Evolutionary conservation across 2,329 filamentous ascomycete species (phyloP).

Genomic region (Epichloe typhina): DNA sequence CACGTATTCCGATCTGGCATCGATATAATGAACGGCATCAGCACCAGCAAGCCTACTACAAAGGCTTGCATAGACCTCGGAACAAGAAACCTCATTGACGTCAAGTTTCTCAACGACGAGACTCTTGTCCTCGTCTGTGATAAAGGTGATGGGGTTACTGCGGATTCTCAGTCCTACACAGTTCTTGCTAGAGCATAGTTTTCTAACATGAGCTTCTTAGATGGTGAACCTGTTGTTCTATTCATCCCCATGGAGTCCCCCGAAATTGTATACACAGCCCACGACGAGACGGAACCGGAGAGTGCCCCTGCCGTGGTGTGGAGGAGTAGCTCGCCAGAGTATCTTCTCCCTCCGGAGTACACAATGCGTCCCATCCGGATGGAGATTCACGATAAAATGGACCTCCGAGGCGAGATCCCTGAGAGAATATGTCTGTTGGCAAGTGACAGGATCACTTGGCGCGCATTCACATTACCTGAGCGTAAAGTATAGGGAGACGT

Average conservation of each 20-base stretch:
- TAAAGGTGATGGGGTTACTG: constrained; percentile 16
- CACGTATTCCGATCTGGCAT: constrained; percentile 42
- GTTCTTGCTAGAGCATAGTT: too few species aligned
- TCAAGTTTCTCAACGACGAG: constrained; percentile 54
- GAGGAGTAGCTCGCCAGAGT: constrained; percentile 11
- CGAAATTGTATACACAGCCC: constrained; percentile 23
- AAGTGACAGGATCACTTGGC: constrained; percentile 32
- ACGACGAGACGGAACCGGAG: constrained; percentile 13
- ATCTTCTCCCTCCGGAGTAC: constrained; percentile 16
- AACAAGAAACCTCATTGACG: constrained; percentile 38
- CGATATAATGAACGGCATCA: constrained; percentile 45
- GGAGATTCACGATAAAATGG: constrained; percentile 34
- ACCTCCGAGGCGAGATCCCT: constrained; percentile 32
- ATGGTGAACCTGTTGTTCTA: constrained; percentile 16
- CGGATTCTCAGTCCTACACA: not conserved
- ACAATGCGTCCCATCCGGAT: constrained; percentile 30
- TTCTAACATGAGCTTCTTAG: constrained; percentile 6
- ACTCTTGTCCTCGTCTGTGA: constrained; percentile 46
- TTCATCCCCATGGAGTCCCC: constrained; percentile 24
- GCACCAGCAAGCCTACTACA: constrained; percentile 27
- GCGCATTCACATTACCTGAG: constrained; percentile 30
- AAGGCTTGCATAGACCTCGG: constrained; percentile 29
- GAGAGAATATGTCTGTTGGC: constrained; percentile 38
- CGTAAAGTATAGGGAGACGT: not conserved
- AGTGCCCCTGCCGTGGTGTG: constrained; percentile 5